Evolutionary conservation across 495 filamentous ascomycete genomes (phyloP).

Genomic region (Saxophila tyrrhenica): DNA sequence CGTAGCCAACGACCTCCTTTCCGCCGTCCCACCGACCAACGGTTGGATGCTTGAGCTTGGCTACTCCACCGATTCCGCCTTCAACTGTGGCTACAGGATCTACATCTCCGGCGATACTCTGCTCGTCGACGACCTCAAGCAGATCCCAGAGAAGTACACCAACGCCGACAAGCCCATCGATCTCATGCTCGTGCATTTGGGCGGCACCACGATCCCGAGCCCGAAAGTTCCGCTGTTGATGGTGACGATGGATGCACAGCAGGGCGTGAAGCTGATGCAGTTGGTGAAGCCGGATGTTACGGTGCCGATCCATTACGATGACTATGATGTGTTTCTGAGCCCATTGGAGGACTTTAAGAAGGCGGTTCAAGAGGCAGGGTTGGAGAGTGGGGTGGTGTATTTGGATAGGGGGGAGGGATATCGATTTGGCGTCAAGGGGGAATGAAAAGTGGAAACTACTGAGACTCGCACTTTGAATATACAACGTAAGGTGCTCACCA

Average conservation of each 20-base stretch:
- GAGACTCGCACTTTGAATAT: conserved; percentile 2
- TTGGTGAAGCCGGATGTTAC: conserved; percentile 52
- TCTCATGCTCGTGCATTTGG: conserved; percentile 57
- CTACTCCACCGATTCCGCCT: conserved; percentile 9
- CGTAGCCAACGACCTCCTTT: conserved; percentile 44
- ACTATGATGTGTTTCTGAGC: conserved; percentile 52
- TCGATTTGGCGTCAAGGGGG: conserved; percentile 30
- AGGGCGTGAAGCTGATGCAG: conserved; percentile 49
- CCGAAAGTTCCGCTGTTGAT: conserved; percentile 47
- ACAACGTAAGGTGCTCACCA: too few relatives aligned
- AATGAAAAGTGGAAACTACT: neutral
- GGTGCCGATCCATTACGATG: conserved; percentile 61
- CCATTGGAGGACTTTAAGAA: conserved; percentile 50
- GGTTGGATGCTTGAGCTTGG: conserved; percentile 64
- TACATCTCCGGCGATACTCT: conserved; percentile 69
- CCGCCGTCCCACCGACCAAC: conserved; percentile 58
- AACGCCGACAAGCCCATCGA: conserved; percentile 41
- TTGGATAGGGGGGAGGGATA: conserved; percentile 51
- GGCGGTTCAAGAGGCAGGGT: conserved; percentile 41
- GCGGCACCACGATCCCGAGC: conserved; percentile 53
- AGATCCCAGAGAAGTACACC: conserved; percentile 43
- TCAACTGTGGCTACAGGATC: conserved; percentile 47
- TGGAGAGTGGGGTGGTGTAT: conserved; percentile 46
- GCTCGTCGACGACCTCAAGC: conserved; percentile 48
- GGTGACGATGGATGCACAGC: conserved; percentile 63